Base-by-base conservation (phyloP, 2,329 filamentous ascomycete species). In the Incumbomyces delicatus region DNA sequence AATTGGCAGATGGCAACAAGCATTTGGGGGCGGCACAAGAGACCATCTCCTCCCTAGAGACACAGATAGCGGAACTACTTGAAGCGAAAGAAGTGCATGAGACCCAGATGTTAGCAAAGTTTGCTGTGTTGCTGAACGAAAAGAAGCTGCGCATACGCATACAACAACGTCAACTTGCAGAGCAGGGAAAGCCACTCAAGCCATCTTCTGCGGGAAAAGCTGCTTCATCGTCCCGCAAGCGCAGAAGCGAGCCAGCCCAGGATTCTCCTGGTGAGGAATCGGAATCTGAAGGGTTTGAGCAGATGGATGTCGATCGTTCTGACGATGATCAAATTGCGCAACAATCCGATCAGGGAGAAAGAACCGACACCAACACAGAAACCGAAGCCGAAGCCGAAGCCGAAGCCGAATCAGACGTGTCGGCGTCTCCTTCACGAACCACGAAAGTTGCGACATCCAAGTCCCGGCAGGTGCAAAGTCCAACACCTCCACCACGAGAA, bases 111-210 rank as follows among this genome's bases (percentile, higher is more conserved):
- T 60, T 81, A n/a, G 65, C 68, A 46, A 78, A 78, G 57, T 80
- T 80, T 50, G 69, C 69, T 44, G 68, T 71, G 40, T 56, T 82
- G 18, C 62, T 82, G 7, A 81, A 82, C 48, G 71, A 75, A 51
- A 82, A 82, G 63, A 81, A 81, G 63, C 66, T 77, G 5, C 81
- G 81, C 58, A 80, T 81, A 41, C 65, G 78, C 41, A 78, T 80
- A 54, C 76, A 80, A 59, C 75, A 77, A 56, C 69, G 77, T 50
- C 18, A 57, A 59, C 48, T 57, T 20, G 54, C 42, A 13, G 42
- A 45, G 20, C 17, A 35, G 11, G 53, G 20, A 63, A 61, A 61
- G 55, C 62, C 69, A 30, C 34, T 54, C 38, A 41, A 49, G 12
- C 18, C 33, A 5, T 33, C 49, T 27, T 58, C 57, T 14, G 56